Conservation (phyloP, 1,284 basidiomycete species). For the Tremellales sp. region DNA sequence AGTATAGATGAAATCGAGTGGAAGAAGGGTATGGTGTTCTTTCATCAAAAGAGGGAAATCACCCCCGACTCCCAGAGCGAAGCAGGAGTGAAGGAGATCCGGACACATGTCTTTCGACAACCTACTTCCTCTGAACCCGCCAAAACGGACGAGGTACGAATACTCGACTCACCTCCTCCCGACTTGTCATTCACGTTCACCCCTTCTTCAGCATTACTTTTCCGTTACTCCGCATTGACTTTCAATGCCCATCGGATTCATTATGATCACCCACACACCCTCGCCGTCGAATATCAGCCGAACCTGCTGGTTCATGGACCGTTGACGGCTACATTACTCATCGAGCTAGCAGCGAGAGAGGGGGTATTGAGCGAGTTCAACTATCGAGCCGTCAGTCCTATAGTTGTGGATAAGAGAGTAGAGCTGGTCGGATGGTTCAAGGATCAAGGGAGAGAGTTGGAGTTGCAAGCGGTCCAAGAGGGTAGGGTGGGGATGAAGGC, state of each 20-base stretch:
- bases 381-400: slow-evolving; percentile 69
- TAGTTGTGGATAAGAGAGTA: slow-evolving; percentile 61
- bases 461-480: slow-evolving; percentile 58
- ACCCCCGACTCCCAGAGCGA: slow-evolving; percentile 46
- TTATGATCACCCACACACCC: slow-evolving; percentile 56
- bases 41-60: slow-evolving; percentile 55
- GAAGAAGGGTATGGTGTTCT: slow-evolving; percentile 73
- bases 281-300: slow-evolving; percentile 65
- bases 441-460: slow-evolving; percentile 34
- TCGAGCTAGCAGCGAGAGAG: slow-evolving; percentile 56
- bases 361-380: slow-evolving; percentile 55
- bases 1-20: slow-evolving; percentile 59
- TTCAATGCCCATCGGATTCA: slow-evolving; percentile 51
- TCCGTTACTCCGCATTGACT: slow-evolving; percentile 77
- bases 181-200: slow-evolving; percentile 60
- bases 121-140: background rate
- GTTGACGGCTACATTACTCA: slow-evolving; percentile 68
- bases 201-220: slow-evolving; percentile 66
- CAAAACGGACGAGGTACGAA: no score
- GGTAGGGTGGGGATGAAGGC: slow-evolving; percentile 70
- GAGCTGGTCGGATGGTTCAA: slow-evolving; percentile 56
- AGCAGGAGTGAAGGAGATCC: slow-evolving; percentile 64
- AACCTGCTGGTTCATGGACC: slow-evolving; percentile 79
- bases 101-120: slow-evolving; percentile 69
- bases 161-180: no score